Percentiles rank a stretch among this genome's conserved stretches.
Evolutionary conservation across 2,329 filamentous ascomycete genomes (phyloP).

Genomic region (Calycina marina): DNA sequence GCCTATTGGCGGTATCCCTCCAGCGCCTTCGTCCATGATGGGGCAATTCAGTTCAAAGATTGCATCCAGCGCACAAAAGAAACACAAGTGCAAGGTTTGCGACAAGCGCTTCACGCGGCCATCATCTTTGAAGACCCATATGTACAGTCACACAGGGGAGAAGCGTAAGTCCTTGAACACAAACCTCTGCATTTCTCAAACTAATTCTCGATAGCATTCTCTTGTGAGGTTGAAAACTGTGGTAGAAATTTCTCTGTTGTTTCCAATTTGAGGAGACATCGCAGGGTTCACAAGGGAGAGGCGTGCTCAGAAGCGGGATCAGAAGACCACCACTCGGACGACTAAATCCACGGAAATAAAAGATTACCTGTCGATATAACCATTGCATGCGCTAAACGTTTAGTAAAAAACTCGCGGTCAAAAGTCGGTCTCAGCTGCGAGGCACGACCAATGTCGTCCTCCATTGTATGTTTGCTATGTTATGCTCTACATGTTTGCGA

Average conservation of each 20-base stretch:
- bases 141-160: conserved; percentile 97
- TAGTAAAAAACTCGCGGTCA: too few relatives aligned
- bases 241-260: conserved; percentile 95
- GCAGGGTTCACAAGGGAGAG: conserved; percentile 87
- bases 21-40: conserved; percentile 95
- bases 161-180: conserved; percentile 72
- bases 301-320: conserved; percentile 47
- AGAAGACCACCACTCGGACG: conserved; percentile 44
- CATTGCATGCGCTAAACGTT: too few relatives aligned
- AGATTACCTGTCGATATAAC: conserved; percentile 3
- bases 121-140: conserved; percentile 89
- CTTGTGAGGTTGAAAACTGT: conserved; percentile 87
- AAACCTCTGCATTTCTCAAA: too few relatives aligned
- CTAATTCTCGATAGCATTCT: too few relatives aligned
- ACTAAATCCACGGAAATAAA: conserved; percentile 6
- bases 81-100: conserved; percentile 98
- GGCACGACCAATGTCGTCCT: too few relatives aligned
- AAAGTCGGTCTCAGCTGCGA: too few relatives aligned
- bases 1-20: conserved; percentile 48
- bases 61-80: conserved; percentile 91
- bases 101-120: conserved; percentile 94
- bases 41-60: conserved; percentile 95
- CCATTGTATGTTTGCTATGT: too few relatives aligned
- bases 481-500: too few relatives aligned
- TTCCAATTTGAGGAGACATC: conserved; percentile 84